phyloP scores from a whole-genome alignment of 805 yeast species.

The Cyberlindnera xylosilytica region DNA sequence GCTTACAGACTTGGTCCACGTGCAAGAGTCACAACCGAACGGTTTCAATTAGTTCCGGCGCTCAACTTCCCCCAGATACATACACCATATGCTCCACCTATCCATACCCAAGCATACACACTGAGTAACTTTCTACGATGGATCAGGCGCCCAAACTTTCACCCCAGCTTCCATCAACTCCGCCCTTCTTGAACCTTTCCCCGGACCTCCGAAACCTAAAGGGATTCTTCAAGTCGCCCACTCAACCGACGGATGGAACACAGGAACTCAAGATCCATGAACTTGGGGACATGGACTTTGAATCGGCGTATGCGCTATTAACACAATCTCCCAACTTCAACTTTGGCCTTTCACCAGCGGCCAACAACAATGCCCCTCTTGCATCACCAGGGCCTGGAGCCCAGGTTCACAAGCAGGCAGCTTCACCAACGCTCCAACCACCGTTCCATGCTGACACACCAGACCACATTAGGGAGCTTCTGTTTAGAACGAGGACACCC shows the following conservation, averaged over 20 bases:
- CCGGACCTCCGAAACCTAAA: constrained; percentile 13
- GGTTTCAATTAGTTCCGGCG: too few relatives aligned
- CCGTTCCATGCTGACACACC: not conserved
- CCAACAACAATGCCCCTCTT: not conserved
- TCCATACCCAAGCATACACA: too few relatives aligned
- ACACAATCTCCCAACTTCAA: constrained; percentile 23
- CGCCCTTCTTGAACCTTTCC: constrained; percentile 13
- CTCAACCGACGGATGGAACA: constrained; percentile 1
- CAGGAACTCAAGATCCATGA: constrained; percentile 3
- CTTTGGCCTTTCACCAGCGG: constrained; percentile 7
- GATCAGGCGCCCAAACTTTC: constrained; percentile 10
- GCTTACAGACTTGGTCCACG: too few relatives aligned
- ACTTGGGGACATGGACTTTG: constrained; percentile 27
- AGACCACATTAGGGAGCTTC: constrained; percentile 13
- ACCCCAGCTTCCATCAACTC: constrained; percentile 12
- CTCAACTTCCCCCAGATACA: not conserved
- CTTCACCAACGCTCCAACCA: not conserved
- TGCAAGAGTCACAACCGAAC: too few relatives aligned
- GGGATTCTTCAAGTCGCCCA: constrained; percentile 13
- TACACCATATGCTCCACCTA: too few relatives aligned
- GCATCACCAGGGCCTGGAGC: not conserved
- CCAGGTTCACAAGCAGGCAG: not conserved
- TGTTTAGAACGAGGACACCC: constrained; percentile 14
- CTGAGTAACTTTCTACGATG: constrained; percentile 2
- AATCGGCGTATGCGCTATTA: constrained; percentile 27